Evolutionary conservation across 2,329 filamentous ascomycete genomes (phyloP), one percentile per base, ranked within the genome.

Genomic region (Myrmaecium sp.): DNA sequence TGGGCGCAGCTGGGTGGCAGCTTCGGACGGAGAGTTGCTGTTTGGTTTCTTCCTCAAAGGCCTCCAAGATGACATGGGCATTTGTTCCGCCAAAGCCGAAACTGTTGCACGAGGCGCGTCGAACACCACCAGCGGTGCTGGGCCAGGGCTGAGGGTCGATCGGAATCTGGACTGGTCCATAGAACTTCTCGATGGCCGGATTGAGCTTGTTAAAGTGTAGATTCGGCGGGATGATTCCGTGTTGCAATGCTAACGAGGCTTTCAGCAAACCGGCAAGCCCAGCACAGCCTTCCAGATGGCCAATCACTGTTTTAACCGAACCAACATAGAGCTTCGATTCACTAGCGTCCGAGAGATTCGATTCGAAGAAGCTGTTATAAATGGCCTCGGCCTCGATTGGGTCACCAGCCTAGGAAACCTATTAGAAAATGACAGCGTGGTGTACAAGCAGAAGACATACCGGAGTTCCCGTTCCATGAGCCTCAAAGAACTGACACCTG

Each of bases 391-490:
- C 38, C 23, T 47, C 42, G 3, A 33, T 22, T n/a, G 6, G 21
- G 7, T n/a, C 7, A 20, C 7, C 18, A 20, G 7, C n/a, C 7
- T 7, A 7, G 7, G 18, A 20, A 7, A 23, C 21, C 6, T 23
- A 12, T 7, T 14, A 12, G 21, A 8, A 6, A 12, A 7, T 14
- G 7, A n/a, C 6, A n/a, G 21, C 6, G 7, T 6, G 6, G 13
- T 12, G 6, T 7, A 23, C 13, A 23, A 6, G 21, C 4, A 42
- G 43, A 30, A 48, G 46, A 10, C 52, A 51, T 10, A 42, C 40
- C 1, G 36, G 33, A 1, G 53, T 57, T 2, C 54, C 54, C 1
- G 54, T 57, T 5, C 51, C 53, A 30, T 59, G 55, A 0, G 46
- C 46, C 24, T 59, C 49, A 6, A 57, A 44, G 23, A 43, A 56